phyloP scores from a whole-genome alignment of 768 basidiomycete genomes.

The Boletus tylopilopsis region DNA sequence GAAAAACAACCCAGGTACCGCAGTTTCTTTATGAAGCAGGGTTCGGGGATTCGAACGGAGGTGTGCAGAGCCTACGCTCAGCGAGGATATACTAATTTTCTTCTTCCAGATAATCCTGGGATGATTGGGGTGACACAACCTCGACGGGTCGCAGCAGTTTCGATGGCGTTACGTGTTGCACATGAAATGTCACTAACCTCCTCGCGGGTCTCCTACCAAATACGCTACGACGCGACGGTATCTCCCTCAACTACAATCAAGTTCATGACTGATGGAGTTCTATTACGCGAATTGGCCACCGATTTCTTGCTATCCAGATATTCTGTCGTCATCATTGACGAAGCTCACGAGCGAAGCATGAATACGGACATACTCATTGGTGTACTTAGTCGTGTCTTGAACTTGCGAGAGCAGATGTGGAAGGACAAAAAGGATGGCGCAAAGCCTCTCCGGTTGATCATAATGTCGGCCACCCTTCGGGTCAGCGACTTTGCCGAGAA shows the following conservation, averaged over 20 bases:
- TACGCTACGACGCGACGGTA: slow-evolving; percentile 94
- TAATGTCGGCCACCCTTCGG: slow-evolving; percentile 98
- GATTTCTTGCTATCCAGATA: slow-evolving; percentile 96
- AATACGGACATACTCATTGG: slow-evolving; percentile 98
- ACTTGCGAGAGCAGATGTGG: slow-evolving; percentile 89
- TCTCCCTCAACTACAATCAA: slow-evolving; percentile 90
- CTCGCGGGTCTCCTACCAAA: slow-evolving; percentile 89
- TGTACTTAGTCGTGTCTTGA: slow-evolving; percentile 90
- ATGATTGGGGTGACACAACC: slow-evolving; percentile 99
- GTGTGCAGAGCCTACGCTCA: slow-evolving; percentile 39
- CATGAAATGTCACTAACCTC: slow-evolving; percentile 84
- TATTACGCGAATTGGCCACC: slow-evolving; percentile 85
- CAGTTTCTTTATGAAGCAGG: slow-evolving; percentile 98
- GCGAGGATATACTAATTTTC: slow-evolving; percentile 2
- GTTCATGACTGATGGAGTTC: slow-evolving; percentile 99
- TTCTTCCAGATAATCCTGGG: slow-evolving; percentile 79
- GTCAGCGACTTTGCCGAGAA: slow-evolving; percentile 92
- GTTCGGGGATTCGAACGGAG: slow-evolving; percentile 79
- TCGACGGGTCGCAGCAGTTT: slow-evolving; percentile 94
- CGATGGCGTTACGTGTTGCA: slow-evolving; percentile 92
- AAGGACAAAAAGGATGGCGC: slow-evolving; percentile 63
- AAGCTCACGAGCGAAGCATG: slow-evolving; percentile 97
- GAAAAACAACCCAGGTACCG: slow-evolving; percentile 97
- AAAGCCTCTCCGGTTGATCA: slow-evolving; percentile 89
- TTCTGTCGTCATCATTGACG: slow-evolving; percentile 93